Conservation (phyloP, 495 filamentous ascomycete species). For the Xylaria telfairii region DNA sequence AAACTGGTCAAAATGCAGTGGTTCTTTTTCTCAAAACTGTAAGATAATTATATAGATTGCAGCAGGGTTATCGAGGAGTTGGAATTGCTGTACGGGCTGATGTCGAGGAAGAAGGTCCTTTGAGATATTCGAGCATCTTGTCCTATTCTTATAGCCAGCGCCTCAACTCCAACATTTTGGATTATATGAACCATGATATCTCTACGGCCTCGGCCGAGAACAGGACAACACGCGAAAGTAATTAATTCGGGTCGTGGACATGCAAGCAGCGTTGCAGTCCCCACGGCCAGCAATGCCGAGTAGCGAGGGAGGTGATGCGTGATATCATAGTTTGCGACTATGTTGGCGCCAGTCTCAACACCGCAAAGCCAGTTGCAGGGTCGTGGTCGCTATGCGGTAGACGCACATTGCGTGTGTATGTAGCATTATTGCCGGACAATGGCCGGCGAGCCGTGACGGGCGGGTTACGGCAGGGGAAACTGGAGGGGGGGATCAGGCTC, state of each 20-base stretch:
- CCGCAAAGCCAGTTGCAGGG: not conserved
- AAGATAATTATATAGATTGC: not conserved
- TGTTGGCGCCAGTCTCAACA: not conserved
- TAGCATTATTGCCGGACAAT: constrained; percentile 1
- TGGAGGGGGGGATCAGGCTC: not conserved
- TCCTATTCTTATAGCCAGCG: not conserved
- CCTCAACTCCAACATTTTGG: not conserved
- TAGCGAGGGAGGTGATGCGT: not conserved
- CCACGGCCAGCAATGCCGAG: not conserved
- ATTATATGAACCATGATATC: not conserved
- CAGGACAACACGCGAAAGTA: not conserved
- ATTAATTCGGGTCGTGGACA: not conserved
- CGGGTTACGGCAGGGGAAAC: not conserved
- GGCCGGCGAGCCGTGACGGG: not conserved
- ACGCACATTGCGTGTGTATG: too few relatives aligned
- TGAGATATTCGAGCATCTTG: not conserved
- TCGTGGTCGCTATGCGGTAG: not conserved
- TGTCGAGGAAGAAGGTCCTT: too few relatives aligned
- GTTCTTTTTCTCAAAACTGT: not conserved
- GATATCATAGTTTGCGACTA: not conserved
- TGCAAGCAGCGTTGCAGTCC: not conserved
- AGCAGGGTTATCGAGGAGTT: not conserved
- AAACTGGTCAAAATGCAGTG: not conserved
- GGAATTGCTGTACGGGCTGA: not conserved
- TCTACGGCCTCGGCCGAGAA: not conserved